Percentiles rank a stretch among this genome's conserved stretches.
phyloP scores from a whole-genome alignment of 305 asterid genomes.

The Caryopteris hybrid region DNA sequence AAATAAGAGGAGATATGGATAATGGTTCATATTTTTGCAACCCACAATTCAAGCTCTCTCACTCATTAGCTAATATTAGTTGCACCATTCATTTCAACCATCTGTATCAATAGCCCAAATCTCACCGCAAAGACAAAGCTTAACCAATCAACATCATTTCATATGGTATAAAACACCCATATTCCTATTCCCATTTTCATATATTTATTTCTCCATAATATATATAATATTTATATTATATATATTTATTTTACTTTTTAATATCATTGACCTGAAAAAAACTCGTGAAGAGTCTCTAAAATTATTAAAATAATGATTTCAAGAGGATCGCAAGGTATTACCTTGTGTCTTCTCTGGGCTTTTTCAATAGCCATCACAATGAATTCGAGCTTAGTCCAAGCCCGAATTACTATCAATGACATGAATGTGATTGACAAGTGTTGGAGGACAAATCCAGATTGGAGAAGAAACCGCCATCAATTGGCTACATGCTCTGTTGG shows the following conservation, averaged over 20 bases:
- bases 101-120: background rate
- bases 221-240: background rate
- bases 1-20: too few species aligned
- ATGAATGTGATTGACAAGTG: slow-evolving; percentile 64
- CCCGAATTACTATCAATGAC: slow-evolving; percentile 10
- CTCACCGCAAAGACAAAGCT: slow-evolving; percentile 18
- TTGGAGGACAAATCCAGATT: slow-evolving; percentile 54
- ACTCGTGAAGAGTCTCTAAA: background rate
- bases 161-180: slow-evolving; percentile 19
- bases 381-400: slow-evolving; percentile 7
- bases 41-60: slow-evolving; percentile 22
- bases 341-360: slow-evolving; percentile 25
- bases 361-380: slow-evolving; percentile 23
- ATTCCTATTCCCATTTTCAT: background rate
- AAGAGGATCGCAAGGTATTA: slow-evolving; percentile 24
- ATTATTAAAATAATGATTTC: slow-evolving; percentile 20
- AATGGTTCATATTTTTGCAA: too few species aligned
- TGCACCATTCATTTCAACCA: slow-evolving; percentile 17
- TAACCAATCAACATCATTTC: slow-evolving; percentile 3
- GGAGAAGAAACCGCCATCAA: slow-evolving; percentile 51
- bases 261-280: background rate
- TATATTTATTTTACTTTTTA: background rate
- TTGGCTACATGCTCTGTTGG: slow-evolving; percentile 71
- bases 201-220: slow-evolving; percentile 3
- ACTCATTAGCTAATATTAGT: slow-evolving; percentile 2